Base-by-base conservation (phyloP, 108 stramenopile genomes). In the Cyclotella atomus region DNA sequence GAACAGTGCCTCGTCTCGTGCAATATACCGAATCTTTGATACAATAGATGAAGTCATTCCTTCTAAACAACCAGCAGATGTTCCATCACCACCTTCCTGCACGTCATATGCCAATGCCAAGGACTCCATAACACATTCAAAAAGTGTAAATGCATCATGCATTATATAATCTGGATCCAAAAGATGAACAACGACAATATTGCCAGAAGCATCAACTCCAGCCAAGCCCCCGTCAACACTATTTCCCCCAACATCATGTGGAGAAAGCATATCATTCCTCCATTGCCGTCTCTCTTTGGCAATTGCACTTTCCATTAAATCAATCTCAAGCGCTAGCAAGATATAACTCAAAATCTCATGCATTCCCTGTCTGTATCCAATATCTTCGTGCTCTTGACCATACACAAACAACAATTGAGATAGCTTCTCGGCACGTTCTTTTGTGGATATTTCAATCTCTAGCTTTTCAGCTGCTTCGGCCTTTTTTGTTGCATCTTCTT, bases 361-460 rank as follows among this genome's bases (percentile, higher is more conserved):
- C 94, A 95, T 95, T 6, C 94, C 94, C 68, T 95, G 91, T 43
- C 91, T 87, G 81, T 95, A 92, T 50, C 91, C 94, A 52, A 90
- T 82, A 12, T 56, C 67, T 0, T 85, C 74, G 36, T 91, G 84
- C 60, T 83, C 85, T 45, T 74, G 68, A 10, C 86, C 76, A 49
- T 86, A 84, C 0, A 86, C 67, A 50, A 81, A 81, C 23, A 86
- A 52, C 1, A 86, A 59, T 63, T 73, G 75, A 0, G 78, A 71
- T 28, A 86, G 53, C 52, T 52, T 30, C 14, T 43, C 70, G 3
- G 80, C 66, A 9, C 85, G 61, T 65, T 86, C 85, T 27, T 63
- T 63, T 16, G 49, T 75, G 33, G 43, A 66, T 14, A 27, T 44
- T 55, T 73, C 67, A 64, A 52, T 59, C 57, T 50, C 77, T n/a